Evolutionary conservation across 768 basidiomycete species (phyloP).

Genomic region (Phaffia tasmanica): DNA sequence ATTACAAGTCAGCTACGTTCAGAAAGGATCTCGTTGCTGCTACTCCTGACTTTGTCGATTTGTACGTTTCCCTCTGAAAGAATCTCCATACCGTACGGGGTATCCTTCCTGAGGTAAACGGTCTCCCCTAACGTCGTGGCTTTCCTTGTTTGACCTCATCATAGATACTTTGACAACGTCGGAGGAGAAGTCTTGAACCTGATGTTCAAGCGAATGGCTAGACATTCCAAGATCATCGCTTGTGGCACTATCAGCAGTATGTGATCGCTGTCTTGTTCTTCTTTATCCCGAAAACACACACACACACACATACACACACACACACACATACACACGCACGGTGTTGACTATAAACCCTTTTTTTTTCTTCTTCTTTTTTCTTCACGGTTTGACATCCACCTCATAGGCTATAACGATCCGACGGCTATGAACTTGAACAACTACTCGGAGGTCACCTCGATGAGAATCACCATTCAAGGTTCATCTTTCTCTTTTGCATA

Average conservation of each 20-base stretch:
- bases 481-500: background rate
- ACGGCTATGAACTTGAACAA: constrained; percentile 17
- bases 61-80: background rate
- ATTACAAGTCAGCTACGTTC: constrained; percentile 33
- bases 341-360: background rate
- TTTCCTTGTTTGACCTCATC: background rate
- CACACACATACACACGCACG: constrained; percentile 25
- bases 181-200: constrained; percentile 29
- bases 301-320: constrained; percentile 11
- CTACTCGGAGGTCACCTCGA: constrained; percentile 30
- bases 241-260: constrained; percentile 29
- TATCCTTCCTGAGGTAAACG: background rate
- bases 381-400: too few species aligned
- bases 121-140: background rate
- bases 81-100: constrained; percentile 27
- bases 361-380: background rate
- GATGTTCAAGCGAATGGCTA: constrained; percentile 27
- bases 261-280: constrained; percentile 6
- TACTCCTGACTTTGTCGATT: constrained; percentile 26
- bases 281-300: background rate
- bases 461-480: constrained; percentile 31
- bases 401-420: background rate
- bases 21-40: constrained; percentile 27
- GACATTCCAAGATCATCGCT: constrained; percentile 25
- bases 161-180: constrained; percentile 24